Evolutionary conservation across 805 yeast genomes (phyloP).

Genomic region (Ogataea glucozyma): DNA sequence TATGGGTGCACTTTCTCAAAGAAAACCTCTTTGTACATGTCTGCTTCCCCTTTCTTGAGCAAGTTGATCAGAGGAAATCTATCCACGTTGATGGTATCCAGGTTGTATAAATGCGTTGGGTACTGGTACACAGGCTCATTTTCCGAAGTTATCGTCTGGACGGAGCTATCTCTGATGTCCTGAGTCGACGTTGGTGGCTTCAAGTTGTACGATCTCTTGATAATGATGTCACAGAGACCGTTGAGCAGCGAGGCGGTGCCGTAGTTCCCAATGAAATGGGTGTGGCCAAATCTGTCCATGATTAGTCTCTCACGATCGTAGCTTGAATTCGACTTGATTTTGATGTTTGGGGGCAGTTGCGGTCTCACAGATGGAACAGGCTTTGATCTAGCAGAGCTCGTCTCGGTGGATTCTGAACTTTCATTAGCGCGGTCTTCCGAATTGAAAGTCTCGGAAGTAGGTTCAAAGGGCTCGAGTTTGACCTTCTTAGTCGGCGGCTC

Average conservation of each 20-base stretch:
- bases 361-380: slow-evolving; percentile 4
- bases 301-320: slow-evolving; percentile 39
- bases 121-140: slow-evolving; percentile 37
- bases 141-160: slow-evolving; percentile 38
- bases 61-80: slow-evolving; percentile 43
- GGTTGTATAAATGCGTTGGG: slow-evolving; percentile 36
- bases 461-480: neutral
- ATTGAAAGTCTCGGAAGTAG: neutral
- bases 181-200: slow-evolving; percentile 39
- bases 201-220: slow-evolving; percentile 38
- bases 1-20: slow-evolving; percentile 47
- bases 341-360: slow-evolving; percentile 24
- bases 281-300: slow-evolving; percentile 46
- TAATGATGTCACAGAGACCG: slow-evolving; percentile 44
- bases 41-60: slow-evolving; percentile 37
- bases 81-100: slow-evolving; percentile 34
- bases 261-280: slow-evolving; percentile 48
- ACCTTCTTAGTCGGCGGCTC: neutral
- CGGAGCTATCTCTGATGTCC: slow-evolving; percentile 35
- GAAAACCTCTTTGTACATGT: slow-evolving; percentile 39
- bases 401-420: neutral
- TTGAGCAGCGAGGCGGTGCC: slow-evolving; percentile 47
- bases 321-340: slow-evolving; percentile 21
- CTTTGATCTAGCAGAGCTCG: neutral
- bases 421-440: slow-evolving; percentile 6